Evolutionary conservation across 2,329 filamentous ascomycete species (phyloP).

Genomic region (Teratosphaeria zuluensis): DNA sequence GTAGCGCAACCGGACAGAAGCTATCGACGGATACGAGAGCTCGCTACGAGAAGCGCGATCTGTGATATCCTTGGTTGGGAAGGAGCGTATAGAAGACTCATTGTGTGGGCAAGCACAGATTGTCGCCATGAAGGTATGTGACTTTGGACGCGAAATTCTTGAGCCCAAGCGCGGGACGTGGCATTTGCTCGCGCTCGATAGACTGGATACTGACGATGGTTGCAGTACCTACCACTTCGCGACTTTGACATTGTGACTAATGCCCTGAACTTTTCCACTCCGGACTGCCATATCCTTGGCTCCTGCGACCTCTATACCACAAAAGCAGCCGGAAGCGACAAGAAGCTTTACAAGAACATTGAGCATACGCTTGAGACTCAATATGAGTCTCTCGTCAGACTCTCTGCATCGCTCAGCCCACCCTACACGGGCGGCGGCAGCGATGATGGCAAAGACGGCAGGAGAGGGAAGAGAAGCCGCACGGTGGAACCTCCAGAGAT

Average conservation of each 20-base stretch:
- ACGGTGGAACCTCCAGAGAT: constrained; percentile 24
- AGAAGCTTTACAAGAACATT: constrained; percentile 95
- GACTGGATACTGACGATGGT: constrained; percentile 8
- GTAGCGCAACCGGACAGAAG: constrained; percentile 9
- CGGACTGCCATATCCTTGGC: constrained; percentile 83
- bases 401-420: constrained; percentile 79
- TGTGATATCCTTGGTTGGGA: background rate
- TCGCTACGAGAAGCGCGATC: background rate
- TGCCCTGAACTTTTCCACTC: constrained; percentile 90
- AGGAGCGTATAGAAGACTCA: background rate
- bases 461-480: constrained; percentile 15
- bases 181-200: background rate
- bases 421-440: constrained; percentile 38
- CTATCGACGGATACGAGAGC: background rate
- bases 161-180: constrained; percentile 2
- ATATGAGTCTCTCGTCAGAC: constrained; percentile 76
- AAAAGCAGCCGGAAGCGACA: constrained; percentile 88
- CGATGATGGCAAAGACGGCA: constrained; percentile 14
- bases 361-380: constrained; percentile 84
- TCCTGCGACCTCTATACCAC: constrained; percentile 96
- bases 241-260: constrained; percentile 87
- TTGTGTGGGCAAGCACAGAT: background rate
- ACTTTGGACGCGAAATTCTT: background rate
- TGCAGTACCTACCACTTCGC: constrained; percentile 79
- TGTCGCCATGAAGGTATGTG: constrained; percentile 22